A percentile compares a stretch with the other conserved stretches of the same genome.
phyloP scores from a whole-genome alignment of 2,329 filamentous ascomycete genomes.

The Hypoxylon sp. region DNA sequence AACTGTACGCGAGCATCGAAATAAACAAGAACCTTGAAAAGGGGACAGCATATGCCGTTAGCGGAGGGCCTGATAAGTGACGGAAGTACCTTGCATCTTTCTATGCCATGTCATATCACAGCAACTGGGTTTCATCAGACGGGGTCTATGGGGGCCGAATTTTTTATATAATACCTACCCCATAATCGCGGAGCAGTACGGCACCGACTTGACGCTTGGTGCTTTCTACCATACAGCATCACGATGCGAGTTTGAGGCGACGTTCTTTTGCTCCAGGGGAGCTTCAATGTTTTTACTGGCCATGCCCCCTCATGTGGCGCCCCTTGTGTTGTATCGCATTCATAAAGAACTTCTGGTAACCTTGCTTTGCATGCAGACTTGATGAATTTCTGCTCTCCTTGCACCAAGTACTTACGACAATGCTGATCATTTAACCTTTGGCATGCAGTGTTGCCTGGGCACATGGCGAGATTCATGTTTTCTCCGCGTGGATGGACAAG shows the following conservation, averaged over 20 bases:
- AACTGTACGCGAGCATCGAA: slow-evolving; percentile 1
- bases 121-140: slow-evolving; percentile 10
- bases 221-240: slow-evolving; percentile 19
- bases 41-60: background rate
- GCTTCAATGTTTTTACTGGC: slow-evolving; percentile 15
- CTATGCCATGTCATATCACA: slow-evolving; percentile 13
- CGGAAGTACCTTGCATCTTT: slow-evolving; percentile 35
- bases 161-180: slow-evolving; percentile 26
- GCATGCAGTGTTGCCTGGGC: slow-evolving; percentile 5
- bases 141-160: background rate
- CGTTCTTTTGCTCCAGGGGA: slow-evolving; percentile 31
- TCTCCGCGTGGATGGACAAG: background rate
- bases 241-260: slow-evolving; percentile 20
- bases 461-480: background rate
- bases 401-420: background rate
- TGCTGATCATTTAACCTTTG: background rate
- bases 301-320: slow-evolving; percentile 2
- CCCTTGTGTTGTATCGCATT: slow-evolving; percentile 19
- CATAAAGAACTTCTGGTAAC: background rate
- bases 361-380: background rate
- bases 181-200: slow-evolving; percentile 4
- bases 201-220: slow-evolving; percentile 13
- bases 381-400: background rate
- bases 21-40: background rate
- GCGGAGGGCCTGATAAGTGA: slow-evolving; percentile 2